Evolutionary conservation across 2,329 filamentous ascomycete species (phyloP).

Genomic region (Ophiocordyceps polyrhachis-furcata): DNA sequence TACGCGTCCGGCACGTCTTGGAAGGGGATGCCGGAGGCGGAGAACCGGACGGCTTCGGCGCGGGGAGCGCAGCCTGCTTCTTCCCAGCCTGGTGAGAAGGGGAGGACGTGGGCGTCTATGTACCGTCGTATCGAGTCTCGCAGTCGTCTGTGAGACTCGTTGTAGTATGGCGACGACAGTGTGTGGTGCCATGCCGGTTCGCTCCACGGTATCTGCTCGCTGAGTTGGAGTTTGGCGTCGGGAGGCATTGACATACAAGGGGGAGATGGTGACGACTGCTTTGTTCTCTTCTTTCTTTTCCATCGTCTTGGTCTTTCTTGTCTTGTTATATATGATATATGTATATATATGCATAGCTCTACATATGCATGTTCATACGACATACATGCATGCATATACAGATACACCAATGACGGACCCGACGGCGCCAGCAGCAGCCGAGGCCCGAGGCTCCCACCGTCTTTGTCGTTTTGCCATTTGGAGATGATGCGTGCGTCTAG

Average conservation of each 20-base stretch:
- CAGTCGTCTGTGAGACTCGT: constrained; percentile 49
- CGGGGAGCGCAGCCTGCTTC: constrained; percentile 30
- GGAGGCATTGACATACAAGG: not conserved
- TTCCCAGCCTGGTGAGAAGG: constrained; percentile 48
- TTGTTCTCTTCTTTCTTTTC: not conserved
- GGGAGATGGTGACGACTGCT: not conserved
- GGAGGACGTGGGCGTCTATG: constrained; percentile 49
- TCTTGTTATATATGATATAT: too few relatives aligned
- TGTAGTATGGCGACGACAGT: constrained; percentile 67
- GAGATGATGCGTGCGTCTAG: not conserved
- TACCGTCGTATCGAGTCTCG: constrained; percentile 56
- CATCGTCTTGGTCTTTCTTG: too few relatives aligned
- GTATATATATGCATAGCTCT: not conserved
- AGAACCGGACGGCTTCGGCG: constrained; percentile 17
- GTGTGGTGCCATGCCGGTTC: constrained; percentile 71
- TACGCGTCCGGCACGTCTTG: constrained; percentile 18
- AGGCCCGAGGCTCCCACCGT: not conserved
- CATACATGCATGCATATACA: too few relatives aligned
- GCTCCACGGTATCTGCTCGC: constrained; percentile 46
- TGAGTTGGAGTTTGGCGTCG: not conserved
- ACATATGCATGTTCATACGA: too few relatives aligned
- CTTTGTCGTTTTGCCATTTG: too few relatives aligned
- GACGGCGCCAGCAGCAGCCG: too few relatives aligned
- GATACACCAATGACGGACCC: too few relatives aligned
- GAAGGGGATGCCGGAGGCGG: constrained; percentile 19